These are phyloP conservation scores for Batrachochytrium dendrobatidis DNA, from an alignment of 371 early-diverging fungal species.

Conservation along the genomic window DNA sequence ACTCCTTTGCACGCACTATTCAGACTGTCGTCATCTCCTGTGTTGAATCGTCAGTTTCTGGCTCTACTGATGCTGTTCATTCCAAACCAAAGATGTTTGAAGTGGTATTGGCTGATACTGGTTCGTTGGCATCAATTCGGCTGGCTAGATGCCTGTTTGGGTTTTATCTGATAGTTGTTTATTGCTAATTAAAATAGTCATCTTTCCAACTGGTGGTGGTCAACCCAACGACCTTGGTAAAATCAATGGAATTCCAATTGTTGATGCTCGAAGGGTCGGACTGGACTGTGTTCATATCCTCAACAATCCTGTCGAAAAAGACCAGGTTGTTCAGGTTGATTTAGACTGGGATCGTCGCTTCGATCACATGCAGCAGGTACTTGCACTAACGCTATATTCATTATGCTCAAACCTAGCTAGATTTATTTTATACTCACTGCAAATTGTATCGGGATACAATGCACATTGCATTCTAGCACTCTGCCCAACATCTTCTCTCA, in stretches of 20 bases:
- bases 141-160: no score
- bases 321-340: conserved; percentile 42
- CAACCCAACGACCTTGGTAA: conserved; percentile 66
- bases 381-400: no score
- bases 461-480: no score
- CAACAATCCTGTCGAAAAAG: conserved; percentile 39
- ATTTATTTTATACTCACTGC: no score
- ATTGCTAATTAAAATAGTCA: no score
- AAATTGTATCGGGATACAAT: no score
- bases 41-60: neutral
- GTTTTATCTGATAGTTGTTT: no score
- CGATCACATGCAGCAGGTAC: conserved; percentile 66
- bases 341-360: conserved; percentile 66
- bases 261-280: conserved; percentile 53
- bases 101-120: conserved; percentile 26
- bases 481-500: conserved; percentile 67
- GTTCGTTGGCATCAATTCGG: no score
- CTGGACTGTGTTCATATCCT: conserved; percentile 59
- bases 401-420: no score
- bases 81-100: neutral
- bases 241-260: conserved; percentile 42
- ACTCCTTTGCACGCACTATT: conserved; percentile 4
- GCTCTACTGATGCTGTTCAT: neutral
- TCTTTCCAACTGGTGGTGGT: conserved; percentile 37
- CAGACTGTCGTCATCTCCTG: neutral